phyloP scores from a whole-genome alignment of 148 eudicot genomes.

The Fagopyrum esculentum region DNA sequence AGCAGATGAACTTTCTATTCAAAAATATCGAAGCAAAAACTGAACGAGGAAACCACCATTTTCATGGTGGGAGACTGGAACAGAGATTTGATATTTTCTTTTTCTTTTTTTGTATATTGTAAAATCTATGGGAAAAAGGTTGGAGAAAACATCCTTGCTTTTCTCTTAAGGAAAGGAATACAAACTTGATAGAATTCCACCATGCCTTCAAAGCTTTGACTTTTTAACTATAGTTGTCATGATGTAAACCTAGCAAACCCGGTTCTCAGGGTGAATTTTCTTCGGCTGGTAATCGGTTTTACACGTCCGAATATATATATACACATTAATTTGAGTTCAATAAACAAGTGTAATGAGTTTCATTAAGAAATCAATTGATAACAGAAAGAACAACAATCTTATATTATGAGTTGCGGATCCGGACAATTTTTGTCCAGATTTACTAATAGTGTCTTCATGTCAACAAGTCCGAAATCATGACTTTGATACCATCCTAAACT shows the following conservation, averaged over 20 bases:
- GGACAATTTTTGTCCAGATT: too few relatives aligned
- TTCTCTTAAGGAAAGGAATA: not conserved
- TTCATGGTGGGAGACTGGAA: not conserved
- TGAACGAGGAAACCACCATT: not conserved
- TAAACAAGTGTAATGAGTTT: too few relatives aligned
- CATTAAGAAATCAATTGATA: too few relatives aligned
- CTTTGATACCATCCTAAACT: too few relatives aligned
- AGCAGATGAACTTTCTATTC: slow-evolving; percentile 9
- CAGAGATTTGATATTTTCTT: not conserved
- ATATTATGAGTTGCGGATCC: too few relatives aligned
- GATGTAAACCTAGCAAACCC: not conserved
- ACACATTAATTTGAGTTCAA: too few relatives aligned
- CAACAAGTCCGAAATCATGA: too few relatives aligned
- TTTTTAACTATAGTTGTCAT: not conserved
- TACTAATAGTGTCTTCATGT: too few relatives aligned
- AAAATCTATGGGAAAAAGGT: not conserved
- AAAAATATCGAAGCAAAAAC: not conserved
- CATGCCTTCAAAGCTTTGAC: not conserved
- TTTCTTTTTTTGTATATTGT: not conserved
- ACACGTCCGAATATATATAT: too few relatives aligned
- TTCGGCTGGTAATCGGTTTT: too few relatives aligned
- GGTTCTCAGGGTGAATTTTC: too few relatives aligned
- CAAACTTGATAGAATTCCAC: not conserved
- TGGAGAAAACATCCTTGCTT: not conserved
- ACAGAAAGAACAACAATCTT: too few relatives aligned